Conservation (phyloP, 2,329 filamentous ascomycete genomes). For the Ophiostoma himal-ulmi region DNA sequence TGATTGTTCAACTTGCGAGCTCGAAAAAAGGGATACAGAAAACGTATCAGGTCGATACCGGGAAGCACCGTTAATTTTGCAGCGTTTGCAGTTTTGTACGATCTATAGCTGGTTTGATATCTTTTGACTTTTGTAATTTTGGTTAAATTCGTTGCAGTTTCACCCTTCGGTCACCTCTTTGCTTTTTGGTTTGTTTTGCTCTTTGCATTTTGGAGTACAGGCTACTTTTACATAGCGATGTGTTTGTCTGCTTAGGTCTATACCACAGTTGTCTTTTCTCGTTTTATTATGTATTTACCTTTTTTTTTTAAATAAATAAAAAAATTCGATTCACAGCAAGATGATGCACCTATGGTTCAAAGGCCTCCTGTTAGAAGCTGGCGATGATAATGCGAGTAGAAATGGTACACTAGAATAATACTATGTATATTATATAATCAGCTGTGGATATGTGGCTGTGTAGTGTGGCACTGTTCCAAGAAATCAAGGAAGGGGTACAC, state of each 20-base stretch:
- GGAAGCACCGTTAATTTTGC: slow-evolving; percentile 11
- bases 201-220: background rate
- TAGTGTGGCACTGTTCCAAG: background rate
- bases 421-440: background rate
- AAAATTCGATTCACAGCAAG: background rate
- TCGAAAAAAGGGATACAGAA: slow-evolving; percentile 7
- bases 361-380: background rate
- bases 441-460: background rate
- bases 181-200: background rate
- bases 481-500: background rate
- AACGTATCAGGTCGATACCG: background rate
- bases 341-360: background rate
- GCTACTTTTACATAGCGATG: background rate
- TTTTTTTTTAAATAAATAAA: background rate
- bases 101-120: slow-evolving; percentile 3
- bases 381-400: background rate
- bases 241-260: background rate
- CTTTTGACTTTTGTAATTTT: background rate
- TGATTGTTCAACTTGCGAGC: slow-evolving; percentile 11
- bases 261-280: background rate
- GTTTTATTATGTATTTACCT: background rate
- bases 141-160: background rate
- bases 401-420: slow-evolving; percentile 5
- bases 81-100: slow-evolving; percentile 9
- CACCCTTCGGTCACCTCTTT: no score